A percentile compares a stretch with the other conserved stretches of the same genome.
These are phyloP conservation scores for Corynascus novoguineensis DNA, from an alignment of 495 filamentous ascomycete genomes.

Conservation along the genomic window DNA sequence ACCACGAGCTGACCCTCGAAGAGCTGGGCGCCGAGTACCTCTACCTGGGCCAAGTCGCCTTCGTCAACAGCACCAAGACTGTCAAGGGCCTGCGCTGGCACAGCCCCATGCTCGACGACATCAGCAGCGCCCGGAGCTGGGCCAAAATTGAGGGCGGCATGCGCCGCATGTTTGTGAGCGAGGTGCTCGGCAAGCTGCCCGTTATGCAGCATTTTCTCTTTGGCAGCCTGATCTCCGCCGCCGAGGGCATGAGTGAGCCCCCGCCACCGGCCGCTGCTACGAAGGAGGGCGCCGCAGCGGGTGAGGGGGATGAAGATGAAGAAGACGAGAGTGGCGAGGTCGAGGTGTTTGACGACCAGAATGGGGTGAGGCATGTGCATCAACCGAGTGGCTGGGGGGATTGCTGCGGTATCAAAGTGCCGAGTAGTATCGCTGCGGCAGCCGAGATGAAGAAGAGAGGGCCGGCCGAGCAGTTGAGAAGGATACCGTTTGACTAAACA, in stretches of 20 bases:
- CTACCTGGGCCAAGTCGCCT: slow-evolving; percentile 86
- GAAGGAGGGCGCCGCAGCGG: slow-evolving; percentile 33
- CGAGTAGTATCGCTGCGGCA: slow-evolving; percentile 82
- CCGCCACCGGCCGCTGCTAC: too few species aligned
- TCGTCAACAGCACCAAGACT: slow-evolving; percentile 93
- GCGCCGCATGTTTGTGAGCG: slow-evolving; percentile 90
- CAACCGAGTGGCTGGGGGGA: slow-evolving; percentile 75
- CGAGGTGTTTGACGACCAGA: slow-evolving; percentile 54
- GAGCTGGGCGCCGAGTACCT: slow-evolving; percentile 76
- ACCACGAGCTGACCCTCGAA: slow-evolving; percentile 78
- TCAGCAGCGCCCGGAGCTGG: slow-evolving; percentile 88
- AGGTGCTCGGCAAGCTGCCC: slow-evolving; percentile 88
- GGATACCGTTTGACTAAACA: slow-evolving; percentile 88
- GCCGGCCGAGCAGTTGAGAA: slow-evolving; percentile 59
- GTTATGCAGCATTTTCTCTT: slow-evolving; percentile 99
- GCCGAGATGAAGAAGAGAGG: slow-evolving; percentile 76
- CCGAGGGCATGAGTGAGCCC: slow-evolving; percentile 69
- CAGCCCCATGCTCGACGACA: slow-evolving; percentile 97
- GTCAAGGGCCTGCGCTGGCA: slow-evolving; percentile 96
- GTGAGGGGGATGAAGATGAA: slow-evolving; percentile 37
- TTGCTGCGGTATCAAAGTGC: slow-evolving; percentile 98
- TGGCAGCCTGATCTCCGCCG: slow-evolving; percentile 73
- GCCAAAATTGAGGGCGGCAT: slow-evolving; percentile 89
- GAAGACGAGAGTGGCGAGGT: slow-evolving; percentile 52
- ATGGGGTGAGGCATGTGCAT: slow-evolving; percentile 63